phyloP scores from a whole-genome alignment of 2,329 filamentous ascomycete genomes.

The Orbilia blumenaviensis region DNA sequence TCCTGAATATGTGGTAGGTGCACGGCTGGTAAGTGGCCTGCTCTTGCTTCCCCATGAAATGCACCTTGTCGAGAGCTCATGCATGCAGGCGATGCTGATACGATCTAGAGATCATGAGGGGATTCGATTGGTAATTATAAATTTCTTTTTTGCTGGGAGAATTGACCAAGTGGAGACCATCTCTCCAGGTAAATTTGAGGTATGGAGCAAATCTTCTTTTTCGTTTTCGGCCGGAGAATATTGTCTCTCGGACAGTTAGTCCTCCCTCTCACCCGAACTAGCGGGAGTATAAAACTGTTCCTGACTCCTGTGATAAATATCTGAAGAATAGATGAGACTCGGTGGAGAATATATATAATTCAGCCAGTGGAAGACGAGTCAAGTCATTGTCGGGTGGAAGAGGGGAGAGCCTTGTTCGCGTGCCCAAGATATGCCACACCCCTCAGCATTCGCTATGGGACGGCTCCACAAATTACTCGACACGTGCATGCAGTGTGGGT shows the following conservation, averaged over 20 bases:
- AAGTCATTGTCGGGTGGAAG: conserved; percentile 20
- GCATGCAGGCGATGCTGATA: conserved; percentile 32
- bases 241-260: conserved; percentile 21
- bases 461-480: conserved; percentile 48
- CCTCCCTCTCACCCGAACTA: neutral
- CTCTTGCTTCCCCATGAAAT: conserved; percentile 16
- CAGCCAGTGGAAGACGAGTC: conserved; percentile 20
- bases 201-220: too few species aligned
- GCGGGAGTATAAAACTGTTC: conserved; percentile 30
- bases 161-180: conserved; percentile 7
- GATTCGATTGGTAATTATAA: neutral
- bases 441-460: conserved; percentile 26
- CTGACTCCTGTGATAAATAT: conserved; percentile 11
- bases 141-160: neutral
- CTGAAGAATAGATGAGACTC: conserved; percentile 7
- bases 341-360: conserved; percentile 22
- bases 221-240: conserved; percentile 50
- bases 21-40: conserved; percentile 9
- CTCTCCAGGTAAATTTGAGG: neutral
- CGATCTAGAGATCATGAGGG: conserved; percentile 35
- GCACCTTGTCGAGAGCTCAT: conserved; percentile 49
- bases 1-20: conserved; percentile 14
- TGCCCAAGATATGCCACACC: conserved; percentile 50
- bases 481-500: conserved; percentile 46
- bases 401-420: conserved; percentile 47